phyloP scores from a whole-genome alignment of 768 basidiomycete species.

The Naematelia aurantialba region DNA sequence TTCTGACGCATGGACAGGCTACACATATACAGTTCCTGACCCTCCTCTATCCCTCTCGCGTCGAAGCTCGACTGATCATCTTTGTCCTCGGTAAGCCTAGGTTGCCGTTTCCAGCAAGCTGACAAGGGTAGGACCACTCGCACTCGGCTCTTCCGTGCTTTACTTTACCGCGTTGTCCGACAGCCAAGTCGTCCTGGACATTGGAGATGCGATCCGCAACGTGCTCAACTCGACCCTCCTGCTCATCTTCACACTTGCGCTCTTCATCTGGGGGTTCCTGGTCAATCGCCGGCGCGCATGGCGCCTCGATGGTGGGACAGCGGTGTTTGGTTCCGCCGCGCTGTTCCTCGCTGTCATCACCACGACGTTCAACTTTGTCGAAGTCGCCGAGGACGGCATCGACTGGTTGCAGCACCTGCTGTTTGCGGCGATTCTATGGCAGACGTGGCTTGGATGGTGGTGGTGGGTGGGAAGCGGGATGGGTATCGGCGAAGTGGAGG shows the following conservation, averaged over 20 bases:
- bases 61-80: constrained; percentile 83
- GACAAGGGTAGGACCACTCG: constrained; percentile 66
- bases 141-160: constrained; percentile 76
- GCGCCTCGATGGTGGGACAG: constrained; percentile 94
- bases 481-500: constrained; percentile 67
- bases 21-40: constrained; percentile 98
- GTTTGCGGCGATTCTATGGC: constrained; percentile 93
- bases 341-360: constrained; percentile 75
- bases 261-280: constrained; percentile 87
- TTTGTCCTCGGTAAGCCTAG: constrained; percentile 64
- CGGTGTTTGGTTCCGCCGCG: constrained; percentile 82
- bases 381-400: constrained; percentile 81
- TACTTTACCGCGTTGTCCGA: constrained; percentile 70
- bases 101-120: neutral
- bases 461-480: constrained; percentile 91
- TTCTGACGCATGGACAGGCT: constrained; percentile 56
- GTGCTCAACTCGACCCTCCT: constrained; percentile 96
- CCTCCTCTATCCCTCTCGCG: constrained; percentile 81
- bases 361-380: constrained; percentile 77
- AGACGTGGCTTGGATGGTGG: constrained; percentile 94
- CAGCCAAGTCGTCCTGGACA: constrained; percentile 52
- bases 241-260: constrained; percentile 81
- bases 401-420: constrained; percentile 87
- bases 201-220: constrained; percentile 76
- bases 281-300: constrained; percentile 88